Evolutionary conservation across 2,329 filamentous ascomycete species (phyloP), one percentile per base, ranked within the genome.

Genomic region (Biscogniauxia marginata): DNA sequence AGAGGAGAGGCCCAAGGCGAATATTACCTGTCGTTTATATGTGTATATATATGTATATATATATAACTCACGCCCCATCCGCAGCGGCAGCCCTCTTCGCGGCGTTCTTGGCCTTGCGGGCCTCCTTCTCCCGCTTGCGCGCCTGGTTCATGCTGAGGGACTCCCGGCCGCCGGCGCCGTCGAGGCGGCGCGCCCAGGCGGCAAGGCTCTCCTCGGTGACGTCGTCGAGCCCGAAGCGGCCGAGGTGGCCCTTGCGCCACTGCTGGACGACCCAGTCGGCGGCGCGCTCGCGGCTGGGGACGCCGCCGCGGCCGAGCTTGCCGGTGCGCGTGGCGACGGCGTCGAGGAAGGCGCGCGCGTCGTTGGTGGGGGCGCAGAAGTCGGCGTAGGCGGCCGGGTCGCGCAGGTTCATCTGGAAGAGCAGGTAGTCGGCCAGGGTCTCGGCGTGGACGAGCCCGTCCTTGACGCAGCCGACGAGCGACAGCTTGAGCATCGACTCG

Each of bases 401-500:
- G 56, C 80, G 76, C 39, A 81, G 75, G 70, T 99, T 99, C 56
- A 98, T 79, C 54, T 87, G 86, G 74, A 85, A 98, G 7, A 99
- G 84, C 19, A 98, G 80, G 72, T 96, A 99, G 70, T 99, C 95
- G 30, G 90, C 93, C 9, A 98, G 75, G 21, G 89, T 89, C 56
- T 89, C 84, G 16, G 87, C 82, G 1, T 88, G 82, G 52, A 99
- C 87, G 39, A 98, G 82, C 0, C 89, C 90, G 71, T 96, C 91
- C 72, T 96, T 96, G 53, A 99, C 91, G 71, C 89, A 90, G 19
- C 93, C 91, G 51, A 91, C 92, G 0, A 98, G 83, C 1, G 93
- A 89, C n/a, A 99, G 83, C 74, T 96, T 98, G 60, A 99, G 79
- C 95, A 99, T 99, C 47, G 87, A 85, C 70, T 95, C 89, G 16